Percentiles rank a stretch among this genome's conserved stretches.
phyloP scores from a whole-genome alignment of 805 yeast genomes.

The fission yeast (Schizosaccharomyces pombe) region DNA sequence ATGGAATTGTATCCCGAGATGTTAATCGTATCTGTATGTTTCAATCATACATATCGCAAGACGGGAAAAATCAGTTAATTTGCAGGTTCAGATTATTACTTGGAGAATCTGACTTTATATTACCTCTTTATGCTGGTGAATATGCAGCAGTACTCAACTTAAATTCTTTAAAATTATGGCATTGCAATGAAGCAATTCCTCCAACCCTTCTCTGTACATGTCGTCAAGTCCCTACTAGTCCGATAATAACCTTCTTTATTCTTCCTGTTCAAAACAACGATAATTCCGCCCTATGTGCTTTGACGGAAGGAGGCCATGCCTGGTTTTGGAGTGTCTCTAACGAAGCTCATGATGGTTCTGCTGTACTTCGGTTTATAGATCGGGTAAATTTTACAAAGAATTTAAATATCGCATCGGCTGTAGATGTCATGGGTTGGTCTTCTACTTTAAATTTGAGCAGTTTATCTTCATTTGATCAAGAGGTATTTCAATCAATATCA shows the following conservation, averaged over 20 bases:
- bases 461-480: conserved; percentile 18
- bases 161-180: conserved; percentile 5
- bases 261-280: background rate
- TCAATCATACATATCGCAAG: background rate
- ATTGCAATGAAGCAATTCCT: background rate
- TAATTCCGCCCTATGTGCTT: background rate
- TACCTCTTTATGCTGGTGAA: conserved; percentile 11
- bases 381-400: background rate
- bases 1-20: background rate
- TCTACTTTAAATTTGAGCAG: conserved; percentile 17
- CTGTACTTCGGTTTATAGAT: background rate
- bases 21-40: background rate
- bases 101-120: conserved; percentile 2
- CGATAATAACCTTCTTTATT: background rate
- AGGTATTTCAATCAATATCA: conserved; percentile 38
- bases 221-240: background rate
- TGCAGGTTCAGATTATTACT: background rate
- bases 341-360: background rate
- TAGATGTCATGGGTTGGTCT: conserved; percentile 45
- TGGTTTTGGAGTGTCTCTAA: conserved; percentile 1
- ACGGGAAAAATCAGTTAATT: background rate
- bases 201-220: background rate
- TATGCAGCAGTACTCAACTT: conserved; percentile 11
- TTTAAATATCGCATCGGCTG: conserved; percentile 17
- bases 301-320: background rate